Percentiles rank a stretch among this genome's conserved stretches.
These are phyloP conservation scores for Cucurbita maxima DNA, from an alignment of 306 rosid genomes.

Conservation along the genomic window DNA sequence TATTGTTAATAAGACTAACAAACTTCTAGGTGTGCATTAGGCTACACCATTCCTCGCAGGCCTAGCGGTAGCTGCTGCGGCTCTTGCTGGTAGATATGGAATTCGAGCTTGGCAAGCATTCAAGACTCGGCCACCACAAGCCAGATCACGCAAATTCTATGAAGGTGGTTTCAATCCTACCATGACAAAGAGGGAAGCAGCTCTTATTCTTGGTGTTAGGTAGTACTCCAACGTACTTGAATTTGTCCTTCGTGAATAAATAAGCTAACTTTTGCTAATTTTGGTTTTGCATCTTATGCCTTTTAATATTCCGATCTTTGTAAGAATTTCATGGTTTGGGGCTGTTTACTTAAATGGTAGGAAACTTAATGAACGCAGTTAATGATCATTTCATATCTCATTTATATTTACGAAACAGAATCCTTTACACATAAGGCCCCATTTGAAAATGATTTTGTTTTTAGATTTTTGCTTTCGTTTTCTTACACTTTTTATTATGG, in stretches of 20 bases:
- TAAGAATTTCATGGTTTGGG: neutral
- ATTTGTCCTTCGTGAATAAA: neutral
- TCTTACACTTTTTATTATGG: too few relatives aligned
- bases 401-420: neutral
- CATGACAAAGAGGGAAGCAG: slow-evolving; percentile 62
- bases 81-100: slow-evolving; percentile 52
- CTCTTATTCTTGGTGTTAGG: slow-evolving; percentile 70
- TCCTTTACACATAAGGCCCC: too few relatives aligned
- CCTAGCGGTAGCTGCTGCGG: slow-evolving; percentile 60
- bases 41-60: slow-evolving; percentile 66
- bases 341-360: neutral
- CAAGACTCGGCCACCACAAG: slow-evolving; percentile 38
- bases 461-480: too few relatives aligned
- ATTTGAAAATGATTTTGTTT: too few relatives aligned
- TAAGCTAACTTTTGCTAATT: too few relatives aligned
- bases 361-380: neutral
- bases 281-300: too few relatives aligned
- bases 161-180: slow-evolving; percentile 60
- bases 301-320: neutral
- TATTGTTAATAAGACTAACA: slow-evolving; percentile 4
- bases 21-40: slow-evolving; percentile 19
- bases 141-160: slow-evolving; percentile 42
- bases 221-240: slow-evolving; percentile 4
- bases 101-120: slow-evolving; percentile 63
- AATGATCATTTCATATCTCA: neutral